These are phyloP conservation scores for Chaetomiaceae sp. DNA, from an alignment of 2,329 filamentous ascomycete genomes.

Conservation along the genomic window DNA sequence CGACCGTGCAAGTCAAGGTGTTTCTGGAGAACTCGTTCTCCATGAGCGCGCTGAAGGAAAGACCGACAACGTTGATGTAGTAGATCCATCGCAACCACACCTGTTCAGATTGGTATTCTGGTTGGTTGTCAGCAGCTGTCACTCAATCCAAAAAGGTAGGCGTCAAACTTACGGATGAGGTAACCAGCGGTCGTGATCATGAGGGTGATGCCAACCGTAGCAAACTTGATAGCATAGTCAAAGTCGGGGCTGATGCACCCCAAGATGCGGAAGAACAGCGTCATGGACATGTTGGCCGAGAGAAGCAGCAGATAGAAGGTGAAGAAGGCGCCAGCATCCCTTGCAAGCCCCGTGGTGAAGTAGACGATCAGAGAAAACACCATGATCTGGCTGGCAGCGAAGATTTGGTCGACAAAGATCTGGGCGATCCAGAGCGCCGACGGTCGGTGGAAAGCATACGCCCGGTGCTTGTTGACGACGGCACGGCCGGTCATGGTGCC, in stretches of 20 bases:
- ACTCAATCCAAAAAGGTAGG: background rate
- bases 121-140: constrained; percentile 2
- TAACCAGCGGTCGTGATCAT: constrained; percentile 79
- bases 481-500: constrained; percentile 70
- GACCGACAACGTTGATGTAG: constrained; percentile 69
- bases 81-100: constrained; percentile 82
- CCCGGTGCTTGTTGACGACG: constrained; percentile 79
- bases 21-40: constrained; percentile 75
- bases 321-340: constrained; percentile 73
- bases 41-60: constrained; percentile 76
- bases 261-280: constrained; percentile 70
- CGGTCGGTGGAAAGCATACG: constrained; percentile 77
- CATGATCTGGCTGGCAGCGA: constrained; percentile 65
- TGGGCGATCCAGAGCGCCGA: constrained; percentile 80
- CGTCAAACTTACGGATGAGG: constrained; percentile 52
- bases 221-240: constrained; percentile 79
- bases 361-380: constrained; percentile 72
- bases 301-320: constrained; percentile 69
- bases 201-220: constrained; percentile 73
- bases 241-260: constrained; percentile 75
- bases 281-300: constrained; percentile 66
- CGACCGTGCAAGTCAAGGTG: constrained; percentile 61
- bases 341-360: constrained; percentile 67
- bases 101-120: constrained; percentile 42
- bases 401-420: constrained; percentile 72